Conservation (phyloP, 345 rosid genomes). For the Streptanthus diversifolius region DNA sequence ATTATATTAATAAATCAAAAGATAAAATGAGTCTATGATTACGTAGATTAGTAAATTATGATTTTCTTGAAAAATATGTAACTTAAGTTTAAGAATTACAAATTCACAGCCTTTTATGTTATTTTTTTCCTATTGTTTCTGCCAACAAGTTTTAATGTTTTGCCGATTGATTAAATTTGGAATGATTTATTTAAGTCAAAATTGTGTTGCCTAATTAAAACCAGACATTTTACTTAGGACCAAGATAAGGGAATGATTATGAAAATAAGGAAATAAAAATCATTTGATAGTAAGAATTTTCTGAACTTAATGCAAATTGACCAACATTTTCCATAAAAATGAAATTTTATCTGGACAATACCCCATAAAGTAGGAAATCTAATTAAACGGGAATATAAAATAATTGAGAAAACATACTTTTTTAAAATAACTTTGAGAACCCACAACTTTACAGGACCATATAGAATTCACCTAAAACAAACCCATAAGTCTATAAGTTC, state of each 20-base stretch:
- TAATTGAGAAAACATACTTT: neutral
- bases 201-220: conserved; percentile 8
- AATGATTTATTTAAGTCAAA: neutral
- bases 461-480: neutral
- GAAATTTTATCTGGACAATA: neutral
- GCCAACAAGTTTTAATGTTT: neutral
- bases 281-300: neutral
- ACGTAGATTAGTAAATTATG: no score
- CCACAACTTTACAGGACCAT: neutral
- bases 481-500: neutral
- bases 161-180: neutral
- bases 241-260: neutral
- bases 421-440: neutral
- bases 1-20: no score
- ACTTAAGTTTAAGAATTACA: no score
- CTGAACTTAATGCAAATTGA: neutral
- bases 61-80: no score
- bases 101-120: neutral
- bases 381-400: neutral
- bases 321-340: neutral
- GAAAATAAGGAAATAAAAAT: conserved; percentile 1
- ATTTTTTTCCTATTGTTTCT: neutral
- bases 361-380: neutral
- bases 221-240: conserved; percentile 17
- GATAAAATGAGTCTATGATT: no score